Evolutionary conservation across 2,329 filamentous ascomycete genomes (phyloP).

Genomic region (Phoma sp.): DNA sequence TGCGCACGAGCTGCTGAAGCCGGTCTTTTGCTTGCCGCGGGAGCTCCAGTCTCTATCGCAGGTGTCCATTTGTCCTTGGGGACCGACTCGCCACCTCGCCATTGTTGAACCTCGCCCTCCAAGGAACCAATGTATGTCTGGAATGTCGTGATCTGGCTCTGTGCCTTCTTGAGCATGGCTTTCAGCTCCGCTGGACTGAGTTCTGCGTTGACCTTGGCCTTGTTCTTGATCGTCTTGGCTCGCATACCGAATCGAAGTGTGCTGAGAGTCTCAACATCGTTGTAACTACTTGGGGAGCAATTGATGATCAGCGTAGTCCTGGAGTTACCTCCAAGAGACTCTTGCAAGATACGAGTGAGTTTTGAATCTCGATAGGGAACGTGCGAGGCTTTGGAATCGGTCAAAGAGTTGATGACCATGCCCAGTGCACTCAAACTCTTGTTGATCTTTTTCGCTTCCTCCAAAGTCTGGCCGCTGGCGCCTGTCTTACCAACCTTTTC

Average conservation of each 20-base stretch:
- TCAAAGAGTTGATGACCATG: constrained; percentile 98
- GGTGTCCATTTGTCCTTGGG: constrained; percentile 88
- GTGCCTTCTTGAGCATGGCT: constrained; percentile 87
- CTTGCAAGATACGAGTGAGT: constrained; percentile 94
- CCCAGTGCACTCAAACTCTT: constrained; percentile 97
- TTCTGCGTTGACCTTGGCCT: constrained; percentile 99
- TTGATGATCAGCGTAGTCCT: constrained; percentile 98
- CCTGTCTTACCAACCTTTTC: constrained; percentile 99
- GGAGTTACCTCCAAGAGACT: constrained; percentile 96
- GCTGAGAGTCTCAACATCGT: constrained; percentile 91
- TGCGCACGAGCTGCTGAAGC: constrained; percentile 62
- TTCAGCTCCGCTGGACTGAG: constrained; percentile 96
- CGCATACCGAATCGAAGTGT: constrained; percentile 94
- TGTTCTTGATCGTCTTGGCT: constrained; percentile 99
- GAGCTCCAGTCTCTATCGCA: constrained; percentile 63
- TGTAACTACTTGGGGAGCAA: constrained; percentile 98
- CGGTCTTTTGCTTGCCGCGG: constrained; percentile 55
- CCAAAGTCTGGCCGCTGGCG: constrained; percentile 93
- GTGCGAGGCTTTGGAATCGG: constrained; percentile 95
- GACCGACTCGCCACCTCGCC: constrained; percentile 87
- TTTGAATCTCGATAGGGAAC: constrained; percentile 98
- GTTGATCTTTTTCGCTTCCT: constrained; percentile 99
- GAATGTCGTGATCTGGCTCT: constrained; percentile 86
- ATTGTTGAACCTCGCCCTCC: constrained; percentile 83
- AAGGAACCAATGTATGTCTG: constrained; percentile 83